Evolutionary conservation across 2,329 filamentous ascomycete species (phyloP), one percentile per base, ranked within the genome.

Genomic region (Chalaropsis thielavioides): DNA sequence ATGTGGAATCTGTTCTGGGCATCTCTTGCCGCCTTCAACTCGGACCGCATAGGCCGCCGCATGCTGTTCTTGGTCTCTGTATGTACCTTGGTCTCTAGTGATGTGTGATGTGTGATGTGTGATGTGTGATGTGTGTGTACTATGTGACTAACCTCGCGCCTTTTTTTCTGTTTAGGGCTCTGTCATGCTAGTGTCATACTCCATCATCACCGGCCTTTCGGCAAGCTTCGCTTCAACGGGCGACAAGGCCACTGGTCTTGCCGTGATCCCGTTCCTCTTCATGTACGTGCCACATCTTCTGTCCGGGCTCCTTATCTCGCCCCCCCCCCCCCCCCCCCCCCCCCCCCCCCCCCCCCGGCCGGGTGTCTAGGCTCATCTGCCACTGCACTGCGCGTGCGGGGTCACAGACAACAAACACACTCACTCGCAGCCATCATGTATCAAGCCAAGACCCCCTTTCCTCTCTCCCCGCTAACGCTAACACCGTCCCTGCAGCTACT

Each of bases 241-340:
- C 74, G 72, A 74, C 67, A 64, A 67, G 65, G 71, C 67, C 6
- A 73, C 75, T 5, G 73, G 71, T 38, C 73, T 75, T 24, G 72
- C 76, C 2, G 73, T 73, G 24, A 73, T 86, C 40, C 79, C 85
- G 72, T 86, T 83, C 72, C 83, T 82, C 69, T 86, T 84, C 68
- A 75, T 77, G 3, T 86, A 84, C n/a, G 64, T 62, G 19, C 11
- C 17, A 4, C 51, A 22, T 8, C 7, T 19, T 40, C 8, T 49
- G 7, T 10, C 2, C 5, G 19, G 10, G 4, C 13, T 27, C 5
- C 13, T 13, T 11, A 6, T n/a, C 54, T 5, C 13, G n/a, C 17
- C 17, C 31, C n/a, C 2, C 6, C 10, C 11, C 6, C 43, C 31
- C 15, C 5, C 1, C 24, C 17, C 19, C 35, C 22, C 11, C 17